These are phyloP conservation scores for Mycena sanguinolenta DNA, from an alignment of 768 basidiomycete species.

Conservation along the genomic window DNA sequence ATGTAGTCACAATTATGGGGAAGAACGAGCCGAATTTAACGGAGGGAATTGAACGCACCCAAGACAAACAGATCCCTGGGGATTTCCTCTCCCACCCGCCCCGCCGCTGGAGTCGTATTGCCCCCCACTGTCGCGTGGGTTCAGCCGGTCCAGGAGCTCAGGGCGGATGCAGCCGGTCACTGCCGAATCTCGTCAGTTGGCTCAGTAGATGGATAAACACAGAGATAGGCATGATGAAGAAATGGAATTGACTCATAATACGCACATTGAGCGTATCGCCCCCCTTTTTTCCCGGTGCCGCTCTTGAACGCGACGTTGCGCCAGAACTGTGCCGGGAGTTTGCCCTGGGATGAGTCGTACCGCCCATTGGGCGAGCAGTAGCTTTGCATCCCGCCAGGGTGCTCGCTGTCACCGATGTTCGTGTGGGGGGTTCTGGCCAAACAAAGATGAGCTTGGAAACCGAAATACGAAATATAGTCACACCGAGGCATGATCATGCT, in stretches of 20 bases:
- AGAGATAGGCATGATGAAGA: too few species aligned
- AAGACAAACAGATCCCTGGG: constrained; percentile 62
- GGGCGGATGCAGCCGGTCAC: constrained; percentile 72
- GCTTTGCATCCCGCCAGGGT: constrained; percentile 66
- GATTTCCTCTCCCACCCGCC: constrained; percentile 62
- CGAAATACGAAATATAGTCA: background rate
- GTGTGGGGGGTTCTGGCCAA: constrained; percentile 58
- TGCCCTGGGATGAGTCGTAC: constrained; percentile 55
- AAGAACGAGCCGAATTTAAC: too few species aligned
- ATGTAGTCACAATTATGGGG: too few species aligned
- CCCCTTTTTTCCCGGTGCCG: constrained; percentile 56
- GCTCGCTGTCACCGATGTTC: constrained; percentile 68
- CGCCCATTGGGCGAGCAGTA: constrained; percentile 65
- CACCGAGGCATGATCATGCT: constrained; percentile 66
- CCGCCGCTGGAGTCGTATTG: constrained; percentile 74
- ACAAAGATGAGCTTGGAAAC: constrained; percentile 33
- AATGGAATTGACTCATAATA: too few species aligned
- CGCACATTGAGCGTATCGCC: constrained; percentile 29
- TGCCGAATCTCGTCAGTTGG: background rate
- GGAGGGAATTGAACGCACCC: constrained; percentile 52
- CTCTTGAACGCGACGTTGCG: constrained; percentile 60
- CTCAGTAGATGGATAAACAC: background rate
- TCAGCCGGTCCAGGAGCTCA: constrained; percentile 56
- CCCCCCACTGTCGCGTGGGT: constrained; percentile 63
- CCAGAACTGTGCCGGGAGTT: constrained; percentile 56